Evolutionary conservation across 169 alveolate species (phyloP).

Genomic region (Plasmodium vinckei): DNA sequence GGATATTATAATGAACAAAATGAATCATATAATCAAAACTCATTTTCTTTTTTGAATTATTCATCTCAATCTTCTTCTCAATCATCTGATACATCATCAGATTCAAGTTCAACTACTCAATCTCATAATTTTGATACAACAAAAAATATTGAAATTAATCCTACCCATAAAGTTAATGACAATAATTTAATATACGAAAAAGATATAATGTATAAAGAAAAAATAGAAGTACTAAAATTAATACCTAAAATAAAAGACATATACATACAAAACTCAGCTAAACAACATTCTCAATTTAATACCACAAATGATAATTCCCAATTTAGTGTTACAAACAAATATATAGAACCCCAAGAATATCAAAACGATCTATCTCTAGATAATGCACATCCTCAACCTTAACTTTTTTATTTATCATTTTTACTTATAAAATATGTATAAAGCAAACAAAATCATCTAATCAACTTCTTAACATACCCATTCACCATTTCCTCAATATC

Average conservation of each 20-base stretch:
- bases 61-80: slow-evolving; percentile 21
- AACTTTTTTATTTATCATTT: no score
- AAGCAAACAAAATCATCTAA: no score
- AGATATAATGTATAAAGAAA: slow-evolving; percentile 47
- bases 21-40: slow-evolving; percentile 8
- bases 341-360: no score
- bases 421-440: no score
- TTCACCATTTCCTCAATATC: no score
- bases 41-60: not conserved
- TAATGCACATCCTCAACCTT: no score
- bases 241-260: slow-evolving; percentile 53
- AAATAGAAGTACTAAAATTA: slow-evolving; percentile 35
- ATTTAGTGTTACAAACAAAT: no score
- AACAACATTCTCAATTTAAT: not conserved
- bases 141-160: not conserved
- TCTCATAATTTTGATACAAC: slow-evolving; percentile 1
- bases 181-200: not conserved
- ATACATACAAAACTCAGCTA: slow-evolving; percentile 21
- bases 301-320: not conserved
- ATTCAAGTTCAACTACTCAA: slow-evolving; percentile 2
- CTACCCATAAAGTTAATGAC: not conserved
- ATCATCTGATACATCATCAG: slow-evolving; percentile 25
- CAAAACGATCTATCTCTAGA: no score
- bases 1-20: slow-evolving; percentile 40
- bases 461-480: no score